Conservation (phyloP, 2,329 filamentous ascomycete species). For the Aureobasidium leucospermi region DNA sequence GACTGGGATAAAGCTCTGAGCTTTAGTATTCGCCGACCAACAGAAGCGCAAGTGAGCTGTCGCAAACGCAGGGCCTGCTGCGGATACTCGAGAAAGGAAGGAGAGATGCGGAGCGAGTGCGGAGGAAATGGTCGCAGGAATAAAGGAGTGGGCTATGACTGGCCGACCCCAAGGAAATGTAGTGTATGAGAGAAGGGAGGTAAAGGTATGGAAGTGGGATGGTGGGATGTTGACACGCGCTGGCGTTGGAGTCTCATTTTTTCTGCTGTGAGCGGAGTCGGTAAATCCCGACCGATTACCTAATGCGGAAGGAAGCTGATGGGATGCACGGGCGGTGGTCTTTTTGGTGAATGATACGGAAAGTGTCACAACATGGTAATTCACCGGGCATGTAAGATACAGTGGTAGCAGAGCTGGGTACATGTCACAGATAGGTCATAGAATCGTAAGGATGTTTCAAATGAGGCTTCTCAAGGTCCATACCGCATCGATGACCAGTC, state of each 20-base stretch:
- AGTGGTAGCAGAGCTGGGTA: too few relatives aligned
- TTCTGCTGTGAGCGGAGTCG: constrained; percentile 3
- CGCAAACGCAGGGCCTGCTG: constrained; percentile 30
- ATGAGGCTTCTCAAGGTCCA: too few relatives aligned
- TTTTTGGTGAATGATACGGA: too few relatives aligned
- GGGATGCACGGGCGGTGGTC: neutral
- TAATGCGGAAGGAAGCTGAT: neutral
- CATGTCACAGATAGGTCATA: too few relatives aligned
- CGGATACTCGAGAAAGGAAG: constrained; percentile 17
- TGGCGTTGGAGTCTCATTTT: constrained; percentile 2
- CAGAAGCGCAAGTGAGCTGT: constrained; percentile 15
- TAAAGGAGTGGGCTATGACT: constrained; percentile 24
- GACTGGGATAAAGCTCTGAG: constrained; percentile 12
- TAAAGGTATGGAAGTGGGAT: neutral
- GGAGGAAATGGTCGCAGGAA: constrained; percentile 22
- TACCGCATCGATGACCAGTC: neutral
- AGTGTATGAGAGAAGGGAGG: neutral
- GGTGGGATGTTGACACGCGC: neutral
- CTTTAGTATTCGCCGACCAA: constrained; percentile 15
- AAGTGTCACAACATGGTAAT: too few relatives aligned
- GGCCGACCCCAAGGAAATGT: constrained; percentile 18
- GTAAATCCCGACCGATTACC: neutral
- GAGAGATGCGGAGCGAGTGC: constrained; percentile 20
- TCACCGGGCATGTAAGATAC: too few relatives aligned
- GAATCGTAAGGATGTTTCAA: too few relatives aligned